phyloP scores from a whole-genome alignment of 108 stramenopile species.

The Cafeteria roenbergensis region DNA sequence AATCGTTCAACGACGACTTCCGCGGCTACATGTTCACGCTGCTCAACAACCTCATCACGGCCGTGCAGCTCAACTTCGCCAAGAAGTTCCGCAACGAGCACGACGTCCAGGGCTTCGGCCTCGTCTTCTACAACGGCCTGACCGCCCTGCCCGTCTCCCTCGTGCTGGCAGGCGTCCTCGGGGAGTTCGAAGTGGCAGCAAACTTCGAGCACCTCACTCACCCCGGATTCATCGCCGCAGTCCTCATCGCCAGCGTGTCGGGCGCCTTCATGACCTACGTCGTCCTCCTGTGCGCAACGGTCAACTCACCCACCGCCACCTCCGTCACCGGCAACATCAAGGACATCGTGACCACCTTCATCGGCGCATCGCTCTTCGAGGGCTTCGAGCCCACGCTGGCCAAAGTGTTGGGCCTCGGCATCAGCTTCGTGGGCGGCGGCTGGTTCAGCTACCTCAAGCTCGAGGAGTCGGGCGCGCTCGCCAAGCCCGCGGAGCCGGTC shows the following conservation, averaged over 20 bases:
- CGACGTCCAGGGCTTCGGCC: conserved; percentile 1
- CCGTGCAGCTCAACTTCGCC: neutral
- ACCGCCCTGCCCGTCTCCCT: neutral
- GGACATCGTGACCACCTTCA: neutral
- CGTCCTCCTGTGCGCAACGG: neutral
- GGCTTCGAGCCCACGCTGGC: neutral
- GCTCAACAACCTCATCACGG: conserved; percentile 1
- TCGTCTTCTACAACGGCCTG: conserved; percentile 6
- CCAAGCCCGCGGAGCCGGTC: neutral
- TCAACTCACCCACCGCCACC: neutral
- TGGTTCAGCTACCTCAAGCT: neutral
- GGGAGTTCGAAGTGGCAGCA: neutral
- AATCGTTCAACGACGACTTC: neutral
- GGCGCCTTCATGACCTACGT: neutral
- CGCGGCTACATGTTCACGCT: conserved; percentile 1
- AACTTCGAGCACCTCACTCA: neutral
- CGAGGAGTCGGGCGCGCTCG: neutral
- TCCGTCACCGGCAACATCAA: neutral
- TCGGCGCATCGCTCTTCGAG: neutral
- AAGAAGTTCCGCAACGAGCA: neutral
- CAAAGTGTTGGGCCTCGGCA: neutral
- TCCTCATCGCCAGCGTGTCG: neutral
- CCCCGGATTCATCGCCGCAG: neutral
- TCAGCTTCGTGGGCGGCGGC: neutral
- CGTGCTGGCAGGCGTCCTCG: neutral